Conservation (phyloP, 768 basidiomycete genomes). For the Plicaturopsis crispa region DNA sequence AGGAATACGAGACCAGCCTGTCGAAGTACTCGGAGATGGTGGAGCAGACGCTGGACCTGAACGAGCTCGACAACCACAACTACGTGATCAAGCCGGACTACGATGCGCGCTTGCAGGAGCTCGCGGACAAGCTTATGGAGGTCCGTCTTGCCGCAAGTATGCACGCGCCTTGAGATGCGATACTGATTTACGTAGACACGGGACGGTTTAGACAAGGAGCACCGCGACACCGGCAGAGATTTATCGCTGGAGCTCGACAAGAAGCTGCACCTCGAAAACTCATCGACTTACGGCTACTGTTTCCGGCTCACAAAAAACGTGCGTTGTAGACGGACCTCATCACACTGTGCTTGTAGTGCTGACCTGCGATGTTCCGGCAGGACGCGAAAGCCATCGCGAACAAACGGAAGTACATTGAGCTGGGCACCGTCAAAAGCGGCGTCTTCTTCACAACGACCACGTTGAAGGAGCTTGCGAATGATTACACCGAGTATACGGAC, state of each 20-base stretch:
- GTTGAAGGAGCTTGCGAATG: constrained; percentile 65
- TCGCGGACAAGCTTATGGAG: constrained; percentile 60
- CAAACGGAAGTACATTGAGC: constrained; percentile 70
- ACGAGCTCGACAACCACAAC: constrained; percentile 77
- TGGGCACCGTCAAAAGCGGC: constrained; percentile 80
- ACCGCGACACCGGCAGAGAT: constrained; percentile 57
- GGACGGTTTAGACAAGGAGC: constrained; percentile 80
- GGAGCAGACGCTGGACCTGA: constrained; percentile 89
- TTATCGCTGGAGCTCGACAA: constrained; percentile 83
- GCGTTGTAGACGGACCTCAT: constrained; percentile 19
- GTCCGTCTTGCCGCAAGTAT: constrained; percentile 28
- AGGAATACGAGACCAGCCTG: constrained; percentile 61
- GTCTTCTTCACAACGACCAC: constrained; percentile 80
- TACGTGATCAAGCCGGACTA: constrained; percentile 92
- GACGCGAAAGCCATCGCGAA: constrained; percentile 67
- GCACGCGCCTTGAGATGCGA: not conserved
- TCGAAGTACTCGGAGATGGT: constrained; percentile 89
- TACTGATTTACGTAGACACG: constrained; percentile 34
- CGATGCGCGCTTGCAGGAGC: constrained; percentile 62
- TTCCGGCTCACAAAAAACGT: constrained; percentile 91
- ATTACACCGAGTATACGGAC: constrained; percentile 60
- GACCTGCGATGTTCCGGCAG: constrained; percentile 30
- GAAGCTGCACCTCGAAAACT: constrained; percentile 94
- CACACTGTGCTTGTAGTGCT: not conserved
- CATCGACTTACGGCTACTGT: constrained; percentile 82